Evolutionary conservation across 2,329 filamentous ascomycete species (phyloP).

Genomic region (Stemphylium beticola): DNA sequence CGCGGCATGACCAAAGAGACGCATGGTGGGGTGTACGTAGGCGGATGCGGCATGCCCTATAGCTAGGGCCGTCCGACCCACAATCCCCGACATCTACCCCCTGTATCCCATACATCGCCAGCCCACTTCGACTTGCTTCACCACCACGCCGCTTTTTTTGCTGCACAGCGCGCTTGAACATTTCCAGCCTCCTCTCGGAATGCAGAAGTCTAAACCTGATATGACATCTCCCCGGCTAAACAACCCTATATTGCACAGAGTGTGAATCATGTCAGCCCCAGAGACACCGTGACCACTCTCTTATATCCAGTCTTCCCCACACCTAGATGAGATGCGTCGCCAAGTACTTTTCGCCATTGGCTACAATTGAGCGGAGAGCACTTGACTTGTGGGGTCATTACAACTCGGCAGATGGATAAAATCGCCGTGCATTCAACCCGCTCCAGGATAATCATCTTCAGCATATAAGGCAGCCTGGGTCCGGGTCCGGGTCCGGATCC

Average conservation of each 20-base stretch:
- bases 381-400: slow-evolving; percentile 36
- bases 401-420: slow-evolving; percentile 42
- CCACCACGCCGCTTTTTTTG: background rate
- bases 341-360: slow-evolving; percentile 25
- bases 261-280: background rate
- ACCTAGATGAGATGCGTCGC: slow-evolving; percentile 29
- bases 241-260: background rate
- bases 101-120: background rate
- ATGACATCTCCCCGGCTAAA: background rate
- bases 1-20: slow-evolving; percentile 56
- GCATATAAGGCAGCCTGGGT: slow-evolving; percentile 30
- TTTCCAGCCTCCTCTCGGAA: background rate
- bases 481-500: background rate
- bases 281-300: background rate
- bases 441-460: slow-evolving; percentile 24
- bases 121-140: background rate
- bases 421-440: slow-evolving; percentile 21
- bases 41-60: background rate
- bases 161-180: slow-evolving; percentile 2
- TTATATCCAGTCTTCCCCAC: slow-evolving; percentile 30
- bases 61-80: slow-evolving; percentile 11
- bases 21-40: slow-evolving; percentile 1
- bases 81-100: background rate
- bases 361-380: slow-evolving; percentile 6
- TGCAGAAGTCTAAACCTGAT: background rate